Evolutionary conservation across 192 early-diverging fungal species (phyloP).

Genomic region (Kappamyces sp.): DNA sequence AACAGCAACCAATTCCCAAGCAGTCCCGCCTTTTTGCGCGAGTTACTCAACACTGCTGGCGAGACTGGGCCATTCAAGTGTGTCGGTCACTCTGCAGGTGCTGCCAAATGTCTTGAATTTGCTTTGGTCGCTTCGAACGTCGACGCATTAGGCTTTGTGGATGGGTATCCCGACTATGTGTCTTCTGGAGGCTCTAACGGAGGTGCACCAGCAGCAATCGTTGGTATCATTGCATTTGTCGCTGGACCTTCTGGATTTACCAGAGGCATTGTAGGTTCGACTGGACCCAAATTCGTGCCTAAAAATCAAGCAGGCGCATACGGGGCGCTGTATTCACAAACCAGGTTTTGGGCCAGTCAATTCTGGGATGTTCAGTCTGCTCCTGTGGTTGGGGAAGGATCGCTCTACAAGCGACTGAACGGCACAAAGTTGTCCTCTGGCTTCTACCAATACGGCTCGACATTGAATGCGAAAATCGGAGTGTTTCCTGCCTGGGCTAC

Average conservation of each 20-base stretch:
- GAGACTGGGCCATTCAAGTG: conserved; percentile 3
- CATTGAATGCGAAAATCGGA: not conserved
- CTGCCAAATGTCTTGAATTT: not conserved
- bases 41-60: not conserved
- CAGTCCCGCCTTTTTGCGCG: not conserved
- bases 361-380: not conserved
- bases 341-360: not conserved
- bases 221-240: not conserved
- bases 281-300: not conserved
- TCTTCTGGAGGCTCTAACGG: not conserved
- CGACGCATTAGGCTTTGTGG: not conserved
- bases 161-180: conserved; percentile 1
- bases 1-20: not conserved
- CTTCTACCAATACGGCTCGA: not conserved
- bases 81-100: not conserved
- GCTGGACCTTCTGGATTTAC: conserved; percentile 1
- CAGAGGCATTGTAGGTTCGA: not conserved
- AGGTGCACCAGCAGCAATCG: not conserved
- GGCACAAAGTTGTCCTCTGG: not conserved
- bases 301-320: not conserved
- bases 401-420: not conserved
- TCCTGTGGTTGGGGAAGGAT: not conserved
- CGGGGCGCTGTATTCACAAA: not conserved
- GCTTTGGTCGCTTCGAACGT: not conserved
- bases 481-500: not conserved